Percentiles rank a stretch among this genome's conserved stretches.
These are phyloP conservation scores for Kuraishia molischiana DNA, from an alignment of 805 yeast genomes.

Conservation along the genomic window DNA sequence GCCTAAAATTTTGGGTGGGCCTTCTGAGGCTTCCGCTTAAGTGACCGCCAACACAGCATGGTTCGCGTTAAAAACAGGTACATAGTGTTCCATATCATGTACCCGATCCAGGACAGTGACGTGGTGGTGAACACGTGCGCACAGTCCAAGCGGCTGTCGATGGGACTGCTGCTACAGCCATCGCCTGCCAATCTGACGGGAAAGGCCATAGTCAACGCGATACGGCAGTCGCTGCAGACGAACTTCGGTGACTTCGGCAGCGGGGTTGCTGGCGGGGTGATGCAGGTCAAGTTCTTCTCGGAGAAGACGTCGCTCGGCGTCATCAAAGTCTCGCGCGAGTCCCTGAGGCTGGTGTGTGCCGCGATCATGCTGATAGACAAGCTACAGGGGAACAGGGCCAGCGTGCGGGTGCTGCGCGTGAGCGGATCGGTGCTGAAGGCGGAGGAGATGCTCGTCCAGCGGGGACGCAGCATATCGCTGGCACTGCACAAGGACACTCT, in stretches of 20 bases:
- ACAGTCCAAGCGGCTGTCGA: slow-evolving; percentile 16
- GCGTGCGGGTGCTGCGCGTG: slow-evolving; percentile 55
- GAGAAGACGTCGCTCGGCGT: slow-evolving; percentile 79
- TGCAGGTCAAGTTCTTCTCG: slow-evolving; percentile 72
- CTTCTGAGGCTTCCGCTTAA: not conserved
- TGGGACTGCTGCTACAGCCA: slow-evolving; percentile 38
- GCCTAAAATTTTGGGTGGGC: too few species aligned
- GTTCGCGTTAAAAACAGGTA: slow-evolving; percentile 85
- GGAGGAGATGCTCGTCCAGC: slow-evolving; percentile 56
- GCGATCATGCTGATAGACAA: slow-evolving; percentile 50
- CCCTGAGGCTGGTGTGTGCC: slow-evolving; percentile 50
- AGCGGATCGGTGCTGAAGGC: slow-evolving; percentile 86
- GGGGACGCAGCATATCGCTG: slow-evolving; percentile 27
- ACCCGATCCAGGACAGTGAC: slow-evolving; percentile 29
- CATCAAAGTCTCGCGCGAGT: slow-evolving; percentile 62
- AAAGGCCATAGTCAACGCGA: slow-evolving; percentile 38
- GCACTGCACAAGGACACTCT: slow-evolving; percentile 9
- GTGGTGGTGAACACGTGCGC: not conserved
- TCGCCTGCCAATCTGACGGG: slow-evolving; percentile 38
- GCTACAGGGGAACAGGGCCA: slow-evolving; percentile 38
- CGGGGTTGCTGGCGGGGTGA: slow-evolving; percentile 49
- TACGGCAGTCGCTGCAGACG: slow-evolving; percentile 46
- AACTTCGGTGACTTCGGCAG: slow-evolving; percentile 75
- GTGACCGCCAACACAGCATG: too few species aligned
- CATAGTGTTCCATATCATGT: slow-evolving; percentile 67